A percentile compares a stretch with the other conserved stretches of the same genome.
These are phyloP conservation scores for Phytophthora fragariaefolia DNA, from an alignment of 352 stramenopile species.

Conservation along the genomic window DNA sequence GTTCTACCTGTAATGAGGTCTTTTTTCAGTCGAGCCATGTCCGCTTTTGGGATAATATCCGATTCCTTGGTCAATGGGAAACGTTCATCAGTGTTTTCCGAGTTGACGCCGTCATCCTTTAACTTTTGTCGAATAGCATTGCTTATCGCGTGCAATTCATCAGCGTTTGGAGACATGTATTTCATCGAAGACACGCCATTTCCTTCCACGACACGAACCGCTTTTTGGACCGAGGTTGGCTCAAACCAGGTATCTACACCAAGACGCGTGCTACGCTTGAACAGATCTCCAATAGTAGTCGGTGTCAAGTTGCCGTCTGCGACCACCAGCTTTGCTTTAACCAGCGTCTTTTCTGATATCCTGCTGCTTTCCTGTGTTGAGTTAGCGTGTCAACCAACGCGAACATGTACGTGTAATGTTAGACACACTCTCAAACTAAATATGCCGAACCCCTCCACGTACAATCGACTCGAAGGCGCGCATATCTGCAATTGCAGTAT, in stretches of 20 bases:
- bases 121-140: slow-evolving; percentile 51
- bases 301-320: slow-evolving; percentile 82
- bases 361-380: slow-evolving; percentile 56
- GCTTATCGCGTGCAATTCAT: slow-evolving; percentile 79
- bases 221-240: slow-evolving; percentile 87
- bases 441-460: slow-evolving; percentile 16
- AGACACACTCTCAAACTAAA: slow-evolving; percentile 9
- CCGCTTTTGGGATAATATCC: slow-evolving; percentile 43
- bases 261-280: slow-evolving; percentile 48
- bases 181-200: slow-evolving; percentile 53
- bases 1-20: slow-evolving; percentile 75
- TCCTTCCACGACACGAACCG: slow-evolving; percentile 64
- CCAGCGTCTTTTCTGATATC: slow-evolving; percentile 56
- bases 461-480: slow-evolving; percentile 79
- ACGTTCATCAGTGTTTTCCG: slow-evolving; percentile 37
- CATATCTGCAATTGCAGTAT: slow-evolving; percentile 90
- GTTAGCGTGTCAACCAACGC: too few species aligned
- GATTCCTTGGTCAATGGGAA: slow-evolving; percentile 64
- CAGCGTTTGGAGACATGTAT: slow-evolving; percentile 82
- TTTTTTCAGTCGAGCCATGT: slow-evolving; percentile 68
- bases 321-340: slow-evolving; percentile 65
- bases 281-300: slow-evolving; percentile 47
- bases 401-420: too few species aligned
- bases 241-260: slow-evolving; percentile 80
- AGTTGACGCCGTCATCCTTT: slow-evolving; percentile 29